Base-by-base conservation (phyloP, 441 rosid species). In the Kokia cookei region DNA sequence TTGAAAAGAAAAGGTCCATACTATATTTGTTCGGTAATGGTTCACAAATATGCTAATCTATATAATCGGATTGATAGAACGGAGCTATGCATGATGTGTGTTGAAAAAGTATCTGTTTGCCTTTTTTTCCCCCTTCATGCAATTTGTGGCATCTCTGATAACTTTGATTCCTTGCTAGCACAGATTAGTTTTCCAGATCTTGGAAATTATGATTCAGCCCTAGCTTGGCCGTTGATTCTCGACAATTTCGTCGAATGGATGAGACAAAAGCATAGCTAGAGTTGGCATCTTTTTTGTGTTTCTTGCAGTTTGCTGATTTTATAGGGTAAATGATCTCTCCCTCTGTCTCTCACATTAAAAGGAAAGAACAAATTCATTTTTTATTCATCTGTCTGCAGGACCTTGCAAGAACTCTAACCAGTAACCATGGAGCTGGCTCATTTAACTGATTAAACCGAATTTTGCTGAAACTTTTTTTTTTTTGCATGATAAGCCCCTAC, bases 151-250 rank as follows among this genome's bases (percentile, higher is more conserved):
- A 57, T 65, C 24, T 35, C 19, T 35, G 32, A 65, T 24, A 62
- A 40, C 24, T 76, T 37, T 14, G 27, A 42, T 14, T 32, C 60
- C 45, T 72, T 69, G 64, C 48, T 73, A 32, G 69, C 86, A 37
- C 40, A 88, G 90, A 79, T 85, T 32, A 81, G 57, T 72, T 85
- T 85, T 76, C 82, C 90, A 51, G 84, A 82, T 78, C 79, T 88
- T 6, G 68, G 73, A 29, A 86, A 88, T 58, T 86, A 86, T 43
- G 89, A 88, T 59, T 35, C 79, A 51, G 53, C 19, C 3, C 73
- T 69, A 64, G 88, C 92, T 63, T 88, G 90, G 90, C 92, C 90
- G 35, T 76, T 85, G 75, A 81, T 86, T 68, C 83, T 85, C 0
- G 89, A 86, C 78, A 79, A 79, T 77, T 86, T 85, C 79, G 86